A percentile compares a stretch with the other conserved stretches of the same genome.
Evolutionary conservation across 176 grass and related monocot species (phyloP).

Genomic region (Zoysia japonica): DNA sequence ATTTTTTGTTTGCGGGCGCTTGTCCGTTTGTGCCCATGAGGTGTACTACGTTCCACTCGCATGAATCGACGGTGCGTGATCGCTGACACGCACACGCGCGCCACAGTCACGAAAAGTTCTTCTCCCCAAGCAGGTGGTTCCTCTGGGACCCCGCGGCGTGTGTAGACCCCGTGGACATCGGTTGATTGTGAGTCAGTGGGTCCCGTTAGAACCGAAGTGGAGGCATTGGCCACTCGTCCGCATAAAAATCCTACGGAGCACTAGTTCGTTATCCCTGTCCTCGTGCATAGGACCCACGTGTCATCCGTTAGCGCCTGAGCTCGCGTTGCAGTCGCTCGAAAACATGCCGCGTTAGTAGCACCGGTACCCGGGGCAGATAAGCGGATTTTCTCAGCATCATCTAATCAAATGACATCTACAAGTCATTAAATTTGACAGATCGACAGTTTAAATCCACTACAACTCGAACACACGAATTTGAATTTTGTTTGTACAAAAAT

Average conservation of each 20-base stretch:
- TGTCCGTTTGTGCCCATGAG: background rate
- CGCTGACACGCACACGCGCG: background rate
- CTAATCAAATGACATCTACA: no score
- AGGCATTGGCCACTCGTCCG: background rate
- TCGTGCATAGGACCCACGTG: background rate
- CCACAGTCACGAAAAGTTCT: background rate
- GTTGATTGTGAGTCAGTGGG: background rate
- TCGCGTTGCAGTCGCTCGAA: background rate
- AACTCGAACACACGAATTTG: no score
- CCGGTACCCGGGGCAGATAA: no score
- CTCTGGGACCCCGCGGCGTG: no score
- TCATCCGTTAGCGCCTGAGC: background rate
- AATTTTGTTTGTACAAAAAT: no score
- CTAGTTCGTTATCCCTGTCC: no score
- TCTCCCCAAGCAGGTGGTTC: no score
- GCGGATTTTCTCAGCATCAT: no score
- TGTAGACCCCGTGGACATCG: background rate
- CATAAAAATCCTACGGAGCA: background rate
- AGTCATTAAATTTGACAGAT: no score
- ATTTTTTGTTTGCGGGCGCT: background rate
- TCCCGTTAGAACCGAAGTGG: no score
- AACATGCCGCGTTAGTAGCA: no score
- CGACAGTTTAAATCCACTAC: no score
- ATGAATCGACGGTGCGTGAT: background rate
- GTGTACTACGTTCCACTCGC: background rate